Conservation (phyloP, 2,329 filamentous ascomycete genomes). For the Aspergillus eucalypticola region DNA sequence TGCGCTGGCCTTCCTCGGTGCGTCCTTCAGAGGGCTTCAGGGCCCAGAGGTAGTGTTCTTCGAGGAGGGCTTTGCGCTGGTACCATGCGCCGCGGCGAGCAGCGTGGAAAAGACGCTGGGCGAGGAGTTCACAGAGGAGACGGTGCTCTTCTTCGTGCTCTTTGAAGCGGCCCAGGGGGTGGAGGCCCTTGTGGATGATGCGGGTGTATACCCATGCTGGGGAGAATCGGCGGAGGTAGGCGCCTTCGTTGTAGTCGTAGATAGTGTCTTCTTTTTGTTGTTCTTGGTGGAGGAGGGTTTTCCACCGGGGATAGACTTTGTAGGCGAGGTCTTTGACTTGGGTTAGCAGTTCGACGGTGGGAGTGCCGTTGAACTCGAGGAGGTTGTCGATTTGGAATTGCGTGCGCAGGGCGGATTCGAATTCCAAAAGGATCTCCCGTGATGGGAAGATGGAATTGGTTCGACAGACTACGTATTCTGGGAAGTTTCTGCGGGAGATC, state of each 20-base stretch:
- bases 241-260: conserved; percentile 81
- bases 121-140: conserved; percentile 72
- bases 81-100: conserved; percentile 90
- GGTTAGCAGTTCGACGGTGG: conserved; percentile 64
- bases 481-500: conserved; percentile 84
- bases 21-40: conserved; percentile 53
- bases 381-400: conserved; percentile 80
- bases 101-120: conserved; percentile 80
- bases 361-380: conserved; percentile 74
- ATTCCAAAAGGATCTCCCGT: conserved; percentile 75
- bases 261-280: conserved; percentile 72
- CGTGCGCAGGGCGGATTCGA: conserved; percentile 79
- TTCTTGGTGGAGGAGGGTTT: conserved; percentile 69
- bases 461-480: conserved; percentile 84
- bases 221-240: conserved; percentile 85
- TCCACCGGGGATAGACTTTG: conserved; percentile 79
- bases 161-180: conserved; percentile 78
- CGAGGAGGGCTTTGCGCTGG: conserved; percentile 86
- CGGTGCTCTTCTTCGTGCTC: conserved; percentile 74
- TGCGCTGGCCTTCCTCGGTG: conserved; percentile 66
- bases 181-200: conserved; percentile 83
- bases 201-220: conserved; percentile 92
- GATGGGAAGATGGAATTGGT: conserved; percentile 86
- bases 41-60: conserved; percentile 89
- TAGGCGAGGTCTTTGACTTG: conserved; percentile 72